phyloP scores from a whole-genome alignment of 805 yeast genomes.

The Pichia kluyveri region DNA sequence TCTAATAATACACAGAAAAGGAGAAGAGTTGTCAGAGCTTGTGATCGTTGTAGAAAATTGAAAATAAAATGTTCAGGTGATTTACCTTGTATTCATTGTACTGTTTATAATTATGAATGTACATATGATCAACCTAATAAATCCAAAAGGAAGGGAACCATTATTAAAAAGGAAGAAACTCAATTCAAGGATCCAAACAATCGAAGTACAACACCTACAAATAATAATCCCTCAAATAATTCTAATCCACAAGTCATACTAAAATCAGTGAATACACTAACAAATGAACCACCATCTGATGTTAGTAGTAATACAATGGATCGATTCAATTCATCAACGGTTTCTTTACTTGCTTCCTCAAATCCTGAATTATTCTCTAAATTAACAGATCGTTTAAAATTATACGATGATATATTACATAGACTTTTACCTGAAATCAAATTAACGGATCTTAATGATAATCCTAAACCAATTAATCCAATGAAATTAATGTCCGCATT shows the following conservation, averaged over 20 bases:
- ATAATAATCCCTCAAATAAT: no score
- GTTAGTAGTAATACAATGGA: not conserved
- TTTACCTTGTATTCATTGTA: conserved; percentile 50
- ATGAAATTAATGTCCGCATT: conserved; percentile 24
- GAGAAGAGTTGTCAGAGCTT: conserved; percentile 38
- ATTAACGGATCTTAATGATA: conserved; percentile 23
- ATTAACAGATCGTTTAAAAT: conserved; percentile 22
- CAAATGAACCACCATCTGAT: no score
- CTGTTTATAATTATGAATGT: conserved; percentile 79
- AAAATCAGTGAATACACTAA: no score
- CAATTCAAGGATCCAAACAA: no score
- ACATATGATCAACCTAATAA: conserved; percentile 66
- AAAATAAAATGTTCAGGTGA: conserved; percentile 47
- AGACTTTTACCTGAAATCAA: conserved; percentile 25
- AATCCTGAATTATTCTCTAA: conserved; percentile 23
- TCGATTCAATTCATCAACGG: conserved; percentile 4
- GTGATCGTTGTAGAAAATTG: conserved; percentile 41
- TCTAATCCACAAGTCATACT: no score
- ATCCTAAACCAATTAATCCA: conserved; percentile 26
- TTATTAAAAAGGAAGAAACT: not conserved
- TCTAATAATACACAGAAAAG: conserved; percentile 17
- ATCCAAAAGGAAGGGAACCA: conserved; percentile 26
- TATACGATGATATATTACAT: conserved; percentile 26
- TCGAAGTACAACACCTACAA: no score
- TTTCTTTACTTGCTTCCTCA: conserved; percentile 5